Percentiles rank a stretch among this genome's conserved stretches.
These are phyloP conservation scores for Geranium rotundifolium DNA, from an alignment of 345 rosid genomes.

Conservation along the genomic window DNA sequence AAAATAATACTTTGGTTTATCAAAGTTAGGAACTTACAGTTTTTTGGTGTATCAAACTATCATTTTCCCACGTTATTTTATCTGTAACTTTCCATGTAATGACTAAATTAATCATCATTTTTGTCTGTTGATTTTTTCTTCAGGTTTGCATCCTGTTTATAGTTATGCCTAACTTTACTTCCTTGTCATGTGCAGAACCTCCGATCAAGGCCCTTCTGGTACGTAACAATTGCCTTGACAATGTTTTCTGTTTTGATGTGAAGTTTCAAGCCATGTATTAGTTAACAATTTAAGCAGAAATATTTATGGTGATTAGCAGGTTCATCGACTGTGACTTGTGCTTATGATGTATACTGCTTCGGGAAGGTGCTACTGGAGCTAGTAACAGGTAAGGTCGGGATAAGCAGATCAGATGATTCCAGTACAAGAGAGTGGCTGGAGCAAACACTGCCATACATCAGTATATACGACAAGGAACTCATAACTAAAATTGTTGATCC, in stretches of 20 bases:
- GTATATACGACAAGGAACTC: conserved; percentile 55
- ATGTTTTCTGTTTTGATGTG: background rate
- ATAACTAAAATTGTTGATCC: conserved; percentile 73
- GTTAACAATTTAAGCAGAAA: too few relatives aligned
- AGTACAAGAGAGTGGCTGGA: conserved; percentile 48
- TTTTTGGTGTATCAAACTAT: too few relatives aligned
- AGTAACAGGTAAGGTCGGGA: conserved; percentile 83
- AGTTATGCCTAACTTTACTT: conserved; percentile 2
- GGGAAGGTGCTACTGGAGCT: conserved; percentile 84
- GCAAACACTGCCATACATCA: conserved; percentile 46
- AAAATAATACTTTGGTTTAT: too few relatives aligned
- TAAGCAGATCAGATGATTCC: conserved; percentile 49
- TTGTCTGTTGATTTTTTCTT: too few relatives aligned
- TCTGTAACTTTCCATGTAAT: too few relatives aligned
- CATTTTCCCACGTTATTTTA: too few relatives aligned
- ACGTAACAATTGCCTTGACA: conserved; percentile 7
- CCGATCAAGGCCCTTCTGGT: conserved; percentile 46
- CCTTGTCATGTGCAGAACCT: conserved; percentile 35
- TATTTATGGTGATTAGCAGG: conserved; percentile 23
- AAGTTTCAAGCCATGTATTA: too few relatives aligned
- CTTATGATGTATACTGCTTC: conserved; percentile 81
- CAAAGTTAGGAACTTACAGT: too few relatives aligned
- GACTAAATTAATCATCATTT: too few relatives aligned
- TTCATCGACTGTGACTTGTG: conserved; percentile 33
- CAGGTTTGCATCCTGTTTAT: background rate